phyloP scores from a whole-genome alignment of 805 yeast genomes.

The Hemisphaericaspora nanyangensis region DNA sequence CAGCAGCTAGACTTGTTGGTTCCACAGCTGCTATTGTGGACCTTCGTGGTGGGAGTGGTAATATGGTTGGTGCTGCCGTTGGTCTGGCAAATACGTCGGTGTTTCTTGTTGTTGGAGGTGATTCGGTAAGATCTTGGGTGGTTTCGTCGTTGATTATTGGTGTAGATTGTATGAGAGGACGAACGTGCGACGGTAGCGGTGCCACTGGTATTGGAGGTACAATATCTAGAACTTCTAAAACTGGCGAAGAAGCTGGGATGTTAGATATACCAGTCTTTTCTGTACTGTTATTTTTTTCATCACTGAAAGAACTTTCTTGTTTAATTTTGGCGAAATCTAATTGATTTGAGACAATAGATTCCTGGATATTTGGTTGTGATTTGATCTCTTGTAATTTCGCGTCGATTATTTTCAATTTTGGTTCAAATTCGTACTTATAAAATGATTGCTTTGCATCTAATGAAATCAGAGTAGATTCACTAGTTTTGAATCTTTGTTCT shows the following conservation, averaged over 20 bases:
- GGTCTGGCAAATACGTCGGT: background rate
- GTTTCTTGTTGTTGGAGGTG: background rate
- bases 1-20: background rate
- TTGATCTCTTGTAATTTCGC: background rate
- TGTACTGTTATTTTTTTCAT: background rate
- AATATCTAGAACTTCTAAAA: background rate
- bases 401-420: constrained; percentile 19
- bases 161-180: background rate
- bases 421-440: constrained; percentile 21
- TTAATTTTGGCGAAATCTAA: background rate
- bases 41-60: background rate
- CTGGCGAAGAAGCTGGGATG: background rate
- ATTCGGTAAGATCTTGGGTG: background rate
- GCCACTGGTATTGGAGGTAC: background rate
- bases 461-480: constrained; percentile 36
- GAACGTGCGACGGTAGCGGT: background rate
- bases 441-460: constrained; percentile 31
- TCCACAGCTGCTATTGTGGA: background rate
- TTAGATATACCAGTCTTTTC: background rate
- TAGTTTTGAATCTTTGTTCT: constrained; percentile 25
- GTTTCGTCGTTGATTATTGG: background rate
- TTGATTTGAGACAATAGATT: too few relatives aligned
- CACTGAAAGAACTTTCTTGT: background rate
- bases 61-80: background rate
- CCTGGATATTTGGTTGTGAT: background rate